A percentile compares a stretch with the other conserved stretches of the same genome.
phyloP scores from a whole-genome alignment of 768 basidiomycete genomes.

The Ramaria sp. region DNA sequence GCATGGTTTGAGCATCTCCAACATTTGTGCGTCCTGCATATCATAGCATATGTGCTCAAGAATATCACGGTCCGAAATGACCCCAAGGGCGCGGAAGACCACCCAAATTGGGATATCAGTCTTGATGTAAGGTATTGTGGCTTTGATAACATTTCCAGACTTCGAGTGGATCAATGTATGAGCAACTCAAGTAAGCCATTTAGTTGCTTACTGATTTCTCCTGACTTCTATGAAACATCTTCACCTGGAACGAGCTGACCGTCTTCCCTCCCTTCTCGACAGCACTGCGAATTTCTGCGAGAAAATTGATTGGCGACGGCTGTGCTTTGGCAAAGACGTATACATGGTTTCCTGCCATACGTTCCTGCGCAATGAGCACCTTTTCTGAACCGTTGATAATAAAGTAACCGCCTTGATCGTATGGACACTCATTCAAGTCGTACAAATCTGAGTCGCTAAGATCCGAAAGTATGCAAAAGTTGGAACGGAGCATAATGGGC shows the following conservation, averaged over 20 bases:
- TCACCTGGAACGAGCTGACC: conserved; percentile 94
- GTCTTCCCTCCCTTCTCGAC: conserved; percentile 98
- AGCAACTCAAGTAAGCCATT: conserved; percentile 1
- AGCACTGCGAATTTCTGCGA: conserved; percentile 94
- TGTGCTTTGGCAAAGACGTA: conserved; percentile 98
- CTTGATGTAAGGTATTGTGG: conserved; percentile 95
- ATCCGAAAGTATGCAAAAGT: conserved; percentile 83
- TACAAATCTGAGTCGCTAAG: conserved; percentile 73
- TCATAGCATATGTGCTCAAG: conserved; percentile 98
- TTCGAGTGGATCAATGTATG: conserved; percentile 21
- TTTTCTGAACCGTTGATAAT: conserved; percentile 99
- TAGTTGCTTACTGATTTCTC: conserved; percentile 65
- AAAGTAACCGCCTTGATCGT: conserved; percentile 98
- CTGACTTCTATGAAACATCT: conserved; percentile 87
- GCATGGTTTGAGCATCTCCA: conserved; percentile 97
- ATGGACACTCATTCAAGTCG: conserved; percentile 95
- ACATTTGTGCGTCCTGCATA: conserved; percentile 89
- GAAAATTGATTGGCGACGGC: conserved; percentile 89
- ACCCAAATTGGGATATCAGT: conserved; percentile 99
- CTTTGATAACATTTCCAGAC: conserved; percentile 91
- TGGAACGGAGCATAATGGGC: conserved; percentile 94
- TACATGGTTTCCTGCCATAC: conserved; percentile 99
- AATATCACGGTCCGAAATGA: conserved; percentile 96
- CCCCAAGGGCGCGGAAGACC: conserved; percentile 94
- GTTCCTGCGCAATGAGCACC: conserved; percentile 98